Percentiles rank a stretch among this genome's conserved stretches.
phyloP scores from a whole-genome alignment of 768 basidiomycete genomes.

The Polyporus arcularius region DNA sequence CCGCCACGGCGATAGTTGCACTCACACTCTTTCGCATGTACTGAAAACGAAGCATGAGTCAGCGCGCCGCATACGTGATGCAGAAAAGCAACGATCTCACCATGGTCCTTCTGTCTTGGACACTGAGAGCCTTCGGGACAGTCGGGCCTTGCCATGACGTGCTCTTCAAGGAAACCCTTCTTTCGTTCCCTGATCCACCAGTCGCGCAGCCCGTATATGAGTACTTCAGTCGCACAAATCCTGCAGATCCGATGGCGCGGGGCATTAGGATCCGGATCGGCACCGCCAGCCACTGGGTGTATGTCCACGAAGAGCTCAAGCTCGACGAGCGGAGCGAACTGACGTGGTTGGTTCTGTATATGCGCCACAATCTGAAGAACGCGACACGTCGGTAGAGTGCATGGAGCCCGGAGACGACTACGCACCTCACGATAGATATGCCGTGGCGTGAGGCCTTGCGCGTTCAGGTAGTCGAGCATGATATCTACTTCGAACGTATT shows the following conservation, averaged over 20 bases:
- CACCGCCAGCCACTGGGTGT: constrained; percentile 55
- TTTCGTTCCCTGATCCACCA: constrained; percentile 84
- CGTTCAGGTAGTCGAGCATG: constrained; percentile 77
- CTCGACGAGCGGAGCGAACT: constrained; percentile 69
- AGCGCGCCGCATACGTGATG: no score
- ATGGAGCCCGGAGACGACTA: not conserved
- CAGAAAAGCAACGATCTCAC: constrained; percentile 40
- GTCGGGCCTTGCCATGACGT: constrained; percentile 60
- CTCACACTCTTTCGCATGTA: constrained; percentile 78
- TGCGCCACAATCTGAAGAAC: constrained; percentile 57
- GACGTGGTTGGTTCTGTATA: constrained; percentile 59
- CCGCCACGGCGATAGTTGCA: constrained; percentile 9
- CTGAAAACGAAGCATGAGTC: constrained; percentile 33
- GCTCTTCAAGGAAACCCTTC: constrained; percentile 63
- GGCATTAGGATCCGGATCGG: constrained; percentile 56
- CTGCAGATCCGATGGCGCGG: constrained; percentile 69
- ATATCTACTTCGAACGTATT: constrained; percentile 83
- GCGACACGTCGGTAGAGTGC: no score
- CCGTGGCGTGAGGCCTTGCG: constrained; percentile 60
- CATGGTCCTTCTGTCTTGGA: constrained; percentile 61
- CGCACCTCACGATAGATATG: constrained; percentile 78
- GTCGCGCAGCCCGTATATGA: constrained; percentile 73
- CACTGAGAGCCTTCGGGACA: constrained; percentile 68
- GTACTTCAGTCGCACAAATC: constrained; percentile 71
- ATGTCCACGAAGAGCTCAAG: constrained; percentile 70